phyloP scores from a whole-genome alignment of 2,329 filamentous ascomycete species.

The Penicillium sp. region DNA sequence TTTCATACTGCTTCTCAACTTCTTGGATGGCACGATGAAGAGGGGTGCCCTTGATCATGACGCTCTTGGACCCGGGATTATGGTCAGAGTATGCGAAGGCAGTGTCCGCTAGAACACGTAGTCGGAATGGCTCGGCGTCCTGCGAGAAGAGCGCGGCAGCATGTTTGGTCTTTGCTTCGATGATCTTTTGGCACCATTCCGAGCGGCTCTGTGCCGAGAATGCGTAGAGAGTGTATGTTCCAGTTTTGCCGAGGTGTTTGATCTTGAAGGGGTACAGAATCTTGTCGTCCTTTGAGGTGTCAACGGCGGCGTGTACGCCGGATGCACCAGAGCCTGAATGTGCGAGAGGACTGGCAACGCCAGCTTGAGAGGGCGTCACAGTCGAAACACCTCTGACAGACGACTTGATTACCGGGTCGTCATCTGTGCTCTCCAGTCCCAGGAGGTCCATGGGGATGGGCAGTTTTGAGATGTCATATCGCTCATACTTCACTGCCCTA shows the following conservation, averaged over 20 bases:
- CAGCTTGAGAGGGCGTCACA: conserved; percentile 51
- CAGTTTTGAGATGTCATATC: conserved; percentile 89
- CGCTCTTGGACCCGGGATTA: conserved; percentile 59
- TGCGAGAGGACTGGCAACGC: conserved; percentile 49
- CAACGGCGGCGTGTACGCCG: conserved; percentile 48
- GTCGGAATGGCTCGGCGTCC: conserved; percentile 90
- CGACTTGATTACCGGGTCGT: conserved; percentile 82
- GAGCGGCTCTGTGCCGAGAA: conserved; percentile 67
- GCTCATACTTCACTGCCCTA: conserved; percentile 69
- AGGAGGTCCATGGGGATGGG: conserved; percentile 96
- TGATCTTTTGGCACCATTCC: conserved; percentile 91
- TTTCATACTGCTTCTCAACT: conserved; percentile 69
- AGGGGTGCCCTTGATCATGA: conserved; percentile 84
- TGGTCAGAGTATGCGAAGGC: conserved; percentile 59
- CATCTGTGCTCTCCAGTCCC: conserved; percentile 85
- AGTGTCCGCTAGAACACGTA: conserved; percentile 87
- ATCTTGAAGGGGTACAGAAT: conserved; percentile 91
- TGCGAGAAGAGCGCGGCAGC: conserved; percentile 84
- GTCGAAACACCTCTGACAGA: conserved; percentile 66
- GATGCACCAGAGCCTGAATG: conserved; percentile 68
- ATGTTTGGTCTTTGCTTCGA: conserved; percentile 90
- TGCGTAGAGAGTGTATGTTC: conserved; percentile 88
- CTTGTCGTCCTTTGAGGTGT: conserved; percentile 66
- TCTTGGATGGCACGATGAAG: conserved; percentile 87
- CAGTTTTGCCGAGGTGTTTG: conserved; percentile 84